A percentile compares a stretch with the other conserved stretches of the same genome.
Conservation (phyloP, 768 basidiomycete species). For the Mrakia blollopis region DNA sequence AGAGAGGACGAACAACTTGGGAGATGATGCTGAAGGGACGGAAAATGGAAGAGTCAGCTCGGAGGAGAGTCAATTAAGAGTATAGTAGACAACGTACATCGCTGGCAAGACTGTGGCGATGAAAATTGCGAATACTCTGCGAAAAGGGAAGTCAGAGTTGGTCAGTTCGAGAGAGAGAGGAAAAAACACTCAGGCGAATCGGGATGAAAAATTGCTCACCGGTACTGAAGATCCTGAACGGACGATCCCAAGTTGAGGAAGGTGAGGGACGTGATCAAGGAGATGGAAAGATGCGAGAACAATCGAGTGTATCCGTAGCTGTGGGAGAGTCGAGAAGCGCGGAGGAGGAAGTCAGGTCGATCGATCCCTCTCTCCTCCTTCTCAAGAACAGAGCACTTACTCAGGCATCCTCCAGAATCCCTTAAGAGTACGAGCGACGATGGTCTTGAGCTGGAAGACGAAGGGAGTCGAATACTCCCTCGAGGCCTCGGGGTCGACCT, state of each 20-base stretch:
- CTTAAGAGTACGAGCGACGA: slow-evolving; percentile 53
- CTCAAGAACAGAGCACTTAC: neutral
- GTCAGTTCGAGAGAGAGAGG: neutral
- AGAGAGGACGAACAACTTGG: slow-evolving; percentile 52
- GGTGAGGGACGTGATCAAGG: slow-evolving; percentile 58
- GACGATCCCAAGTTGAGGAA: slow-evolving; percentile 69
- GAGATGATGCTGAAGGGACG: slow-evolving; percentile 54
- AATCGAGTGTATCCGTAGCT: slow-evolving; percentile 19
- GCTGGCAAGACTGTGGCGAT: slow-evolving; percentile 58
- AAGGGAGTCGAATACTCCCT: slow-evolving; percentile 58
- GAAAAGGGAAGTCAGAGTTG: neutral
- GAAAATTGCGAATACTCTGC: slow-evolving; percentile 62
- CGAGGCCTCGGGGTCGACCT: slow-evolving; percentile 24
- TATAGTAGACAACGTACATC: slow-evolving; percentile 41
- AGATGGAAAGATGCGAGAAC: slow-evolving; percentile 50
- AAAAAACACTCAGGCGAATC: neutral
- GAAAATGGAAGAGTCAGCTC: no score
- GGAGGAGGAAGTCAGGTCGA: neutral
- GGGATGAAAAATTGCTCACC: slow-evolving; percentile 37
- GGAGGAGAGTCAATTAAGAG: no score
- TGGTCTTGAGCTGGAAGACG: slow-evolving; percentile 64
- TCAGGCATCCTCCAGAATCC: slow-evolving; percentile 65
- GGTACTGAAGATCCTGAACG: slow-evolving; percentile 66
- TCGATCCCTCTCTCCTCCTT: no score
- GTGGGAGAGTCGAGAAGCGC: neutral